Conservation (phyloP, 176 grass and related monocot species). For the Chrysopogon serrulatus region DNA sequence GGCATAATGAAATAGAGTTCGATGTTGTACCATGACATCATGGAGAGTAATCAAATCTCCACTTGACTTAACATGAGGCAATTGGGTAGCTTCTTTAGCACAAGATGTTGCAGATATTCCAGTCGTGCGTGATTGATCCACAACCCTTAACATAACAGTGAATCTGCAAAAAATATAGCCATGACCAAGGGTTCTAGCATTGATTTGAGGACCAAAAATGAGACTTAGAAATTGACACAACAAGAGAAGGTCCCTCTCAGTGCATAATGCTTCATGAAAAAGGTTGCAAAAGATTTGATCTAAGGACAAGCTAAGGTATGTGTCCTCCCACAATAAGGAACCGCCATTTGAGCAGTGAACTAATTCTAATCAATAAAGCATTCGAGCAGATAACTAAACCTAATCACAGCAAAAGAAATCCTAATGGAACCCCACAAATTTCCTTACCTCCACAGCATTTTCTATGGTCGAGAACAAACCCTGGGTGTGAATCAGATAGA, state of each 20-base stretch:
- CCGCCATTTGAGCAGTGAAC: neutral
- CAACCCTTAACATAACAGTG: too few species aligned
- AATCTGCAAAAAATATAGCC: constrained; percentile 40
- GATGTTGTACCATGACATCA: constrained; percentile 49
- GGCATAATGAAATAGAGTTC: constrained; percentile 4
- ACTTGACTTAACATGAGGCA: constrained; percentile 50
- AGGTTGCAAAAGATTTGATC: neutral
- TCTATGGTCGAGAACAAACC: neutral
- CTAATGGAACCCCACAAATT: neutral
- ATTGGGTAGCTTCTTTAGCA: constrained; percentile 31
- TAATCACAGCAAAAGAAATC: neutral
- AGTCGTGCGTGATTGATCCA: too few species aligned
- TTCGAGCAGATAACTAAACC: neutral
- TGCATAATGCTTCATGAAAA: neutral
- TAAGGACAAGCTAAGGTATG: neutral
- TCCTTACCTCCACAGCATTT: neutral
- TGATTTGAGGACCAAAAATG: neutral
- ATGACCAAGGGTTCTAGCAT: neutral
- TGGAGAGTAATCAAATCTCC: constrained; percentile 84
- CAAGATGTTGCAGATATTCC: too few species aligned
- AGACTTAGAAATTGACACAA: neutral
- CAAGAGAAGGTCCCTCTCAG: neutral
- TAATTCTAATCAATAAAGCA: neutral
- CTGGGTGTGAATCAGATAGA: neutral
- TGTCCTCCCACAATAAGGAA: neutral